phyloP scores from a whole-genome alignment of 495 filamentous ascomycete genomes.

The Lasiosphaeris hirsuta region DNA sequence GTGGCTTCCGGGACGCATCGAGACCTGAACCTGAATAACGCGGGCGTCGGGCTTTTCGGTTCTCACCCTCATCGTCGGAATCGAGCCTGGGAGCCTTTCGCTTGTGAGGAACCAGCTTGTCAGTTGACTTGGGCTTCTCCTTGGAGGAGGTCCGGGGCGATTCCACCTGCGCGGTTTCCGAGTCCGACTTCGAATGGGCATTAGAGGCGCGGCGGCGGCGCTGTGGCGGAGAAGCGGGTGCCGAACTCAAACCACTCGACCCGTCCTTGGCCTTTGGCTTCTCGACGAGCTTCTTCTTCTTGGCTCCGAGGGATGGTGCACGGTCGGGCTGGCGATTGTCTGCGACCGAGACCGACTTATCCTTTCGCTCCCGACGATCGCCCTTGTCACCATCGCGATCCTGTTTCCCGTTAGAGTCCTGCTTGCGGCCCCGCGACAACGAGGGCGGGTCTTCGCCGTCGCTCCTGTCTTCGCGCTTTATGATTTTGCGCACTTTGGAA shows the following conservation, averaged over 20 bases:
- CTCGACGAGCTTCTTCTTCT: constrained; percentile 48
- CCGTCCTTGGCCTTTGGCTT: constrained; percentile 43
- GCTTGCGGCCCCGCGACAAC: constrained; percentile 34
- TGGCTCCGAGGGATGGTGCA: constrained; percentile 30
- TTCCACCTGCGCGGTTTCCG: constrained; percentile 38
- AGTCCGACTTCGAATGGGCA: constrained; percentile 43
- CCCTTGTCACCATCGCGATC: constrained; percentile 26
- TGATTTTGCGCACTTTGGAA: constrained; percentile 63
- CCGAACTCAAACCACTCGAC: constrained; percentile 54
- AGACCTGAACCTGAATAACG: constrained; percentile 43
- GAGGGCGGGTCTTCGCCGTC: constrained; percentile 44
- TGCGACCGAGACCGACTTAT: constrained; percentile 20
- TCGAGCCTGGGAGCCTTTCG: constrained; percentile 45
- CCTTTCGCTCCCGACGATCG: constrained; percentile 30
- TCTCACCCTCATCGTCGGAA: constrained; percentile 48
- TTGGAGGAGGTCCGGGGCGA: constrained; percentile 32
- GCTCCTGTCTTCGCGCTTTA: constrained; percentile 67
- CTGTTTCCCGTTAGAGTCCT: constrained; percentile 27
- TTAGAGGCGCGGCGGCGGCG: constrained; percentile 40
- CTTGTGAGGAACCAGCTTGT: constrained; percentile 40
- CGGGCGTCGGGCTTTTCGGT: constrained; percentile 45
- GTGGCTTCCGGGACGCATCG: constrained; percentile 32
- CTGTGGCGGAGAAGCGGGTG: constrained; percentile 47
- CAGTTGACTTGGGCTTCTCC: constrained; percentile 37
- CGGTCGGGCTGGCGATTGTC: constrained; percentile 19